Evolutionary conservation across 1,284 basidiomycete genomes (phyloP).

Genomic region (Xerocomus nothofagi): DNA sequence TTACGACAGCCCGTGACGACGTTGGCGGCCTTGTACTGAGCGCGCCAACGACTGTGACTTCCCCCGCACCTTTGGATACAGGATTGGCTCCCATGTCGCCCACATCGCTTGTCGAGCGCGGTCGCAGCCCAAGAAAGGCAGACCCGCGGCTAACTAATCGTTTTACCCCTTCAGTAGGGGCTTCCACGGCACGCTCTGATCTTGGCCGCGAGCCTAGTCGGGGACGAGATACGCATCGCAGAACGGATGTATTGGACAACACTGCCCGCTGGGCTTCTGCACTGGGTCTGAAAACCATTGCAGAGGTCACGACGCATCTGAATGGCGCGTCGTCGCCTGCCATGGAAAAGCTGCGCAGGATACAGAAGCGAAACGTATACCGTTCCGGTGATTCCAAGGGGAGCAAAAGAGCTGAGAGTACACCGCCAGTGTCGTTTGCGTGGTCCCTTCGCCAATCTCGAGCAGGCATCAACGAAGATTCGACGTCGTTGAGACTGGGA

Average conservation of each 20-base stretch:
- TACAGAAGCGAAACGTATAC: conserved; percentile 18
- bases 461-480: conserved; percentile 15
- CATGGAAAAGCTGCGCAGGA: conserved; percentile 19
- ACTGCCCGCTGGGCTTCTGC: conserved; percentile 35
- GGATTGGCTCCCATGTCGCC: conserved; percentile 36
- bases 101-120: conserved; percentile 36
- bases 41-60: conserved; percentile 27
- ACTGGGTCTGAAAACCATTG: conserved; percentile 25
- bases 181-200: conserved; percentile 31
- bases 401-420: conserved; percentile 31
- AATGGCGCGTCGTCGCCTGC: conserved; percentile 20
- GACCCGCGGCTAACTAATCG: conserved; percentile 39
- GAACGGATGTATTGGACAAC: conserved; percentile 24
- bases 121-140: conserved; percentile 39
- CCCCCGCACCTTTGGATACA: conserved; percentile 26
- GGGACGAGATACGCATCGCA: conserved; percentile 17
- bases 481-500: conserved; percentile 4
- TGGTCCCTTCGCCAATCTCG: conserved; percentile 22
- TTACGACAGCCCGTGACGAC: conserved; percentile 20
- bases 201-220: conserved; percentile 17
- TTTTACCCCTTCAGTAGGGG: conserved; percentile 26
- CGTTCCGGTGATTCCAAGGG: neutral
- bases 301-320: conserved; percentile 23
- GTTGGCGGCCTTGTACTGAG: conserved; percentile 16
- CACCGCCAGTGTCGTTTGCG: conserved; percentile 26